Percentiles rank a stretch among this genome's conserved stretches.
phyloP scores from a whole-genome alignment of 1,139 yeast genomes.

The Kazachstania sp. region DNA sequence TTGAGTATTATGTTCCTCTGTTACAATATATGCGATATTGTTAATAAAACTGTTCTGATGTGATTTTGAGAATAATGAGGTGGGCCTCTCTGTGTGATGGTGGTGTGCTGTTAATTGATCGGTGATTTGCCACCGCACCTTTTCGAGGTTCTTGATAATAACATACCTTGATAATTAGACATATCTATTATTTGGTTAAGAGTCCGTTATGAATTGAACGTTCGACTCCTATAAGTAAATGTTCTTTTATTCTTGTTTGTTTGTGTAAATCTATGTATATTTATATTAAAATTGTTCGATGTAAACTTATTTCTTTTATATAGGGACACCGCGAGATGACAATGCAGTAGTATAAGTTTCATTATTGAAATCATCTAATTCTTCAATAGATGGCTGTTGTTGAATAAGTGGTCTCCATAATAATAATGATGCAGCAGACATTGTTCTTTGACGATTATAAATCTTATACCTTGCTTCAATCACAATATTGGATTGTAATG shows the following conservation, averaged over 20 bases:
- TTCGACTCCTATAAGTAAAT: no score
- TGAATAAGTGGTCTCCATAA: constrained; percentile 1
- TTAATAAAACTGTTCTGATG: neutral
- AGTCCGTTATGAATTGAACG: no score
- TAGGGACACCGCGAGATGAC: neutral
- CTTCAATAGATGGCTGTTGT: neutral
- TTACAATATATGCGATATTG: neutral
- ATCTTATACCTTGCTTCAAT: neutral
- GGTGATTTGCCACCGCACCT: no score
- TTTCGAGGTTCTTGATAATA: no score
- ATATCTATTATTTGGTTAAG: constrained; percentile 6
- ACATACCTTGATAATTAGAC: constrained; percentile 23
- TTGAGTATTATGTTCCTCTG: constrained; percentile 16
- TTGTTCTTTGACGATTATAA: neutral
- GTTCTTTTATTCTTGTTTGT: neutral
- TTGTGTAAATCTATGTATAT: no score
- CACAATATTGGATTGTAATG: no score
- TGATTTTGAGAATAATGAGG: neutral
- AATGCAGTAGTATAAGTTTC: neutral
- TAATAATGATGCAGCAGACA: constrained; percentile 1
- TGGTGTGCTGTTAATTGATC: no score
- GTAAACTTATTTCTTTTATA: neutral
- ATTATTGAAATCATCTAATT: neutral
- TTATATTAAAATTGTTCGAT: neutral
- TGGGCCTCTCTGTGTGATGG: no score